A percentile compares a stretch with the other conserved stretches of the same genome.
phyloP scores from a whole-genome alignment of 345 rosid genomes.

The Streptanthus diversifolius region DNA sequence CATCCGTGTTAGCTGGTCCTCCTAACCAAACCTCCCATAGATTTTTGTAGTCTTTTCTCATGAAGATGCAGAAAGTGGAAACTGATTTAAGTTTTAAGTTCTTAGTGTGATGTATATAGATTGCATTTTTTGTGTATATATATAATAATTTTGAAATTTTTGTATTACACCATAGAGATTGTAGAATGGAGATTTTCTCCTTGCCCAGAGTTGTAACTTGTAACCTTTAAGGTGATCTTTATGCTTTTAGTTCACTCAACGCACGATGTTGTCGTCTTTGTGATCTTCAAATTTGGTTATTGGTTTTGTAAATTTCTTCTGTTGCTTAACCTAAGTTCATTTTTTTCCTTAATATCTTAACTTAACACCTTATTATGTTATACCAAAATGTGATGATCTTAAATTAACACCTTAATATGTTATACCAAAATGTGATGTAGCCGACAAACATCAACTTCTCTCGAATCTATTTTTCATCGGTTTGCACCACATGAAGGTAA shows the following conservation, averaged over 20 bases:
- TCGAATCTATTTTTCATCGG: too few species aligned
- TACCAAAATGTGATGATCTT: too few species aligned
- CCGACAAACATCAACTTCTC: too few species aligned
- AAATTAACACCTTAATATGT: too few species aligned
- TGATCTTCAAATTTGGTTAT: too few species aligned
- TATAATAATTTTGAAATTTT: background rate
- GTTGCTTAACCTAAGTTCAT: too few species aligned
- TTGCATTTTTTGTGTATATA: constrained; percentile 8
- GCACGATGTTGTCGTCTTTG: background rate
- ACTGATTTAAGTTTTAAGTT: background rate
- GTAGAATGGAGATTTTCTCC: background rate
- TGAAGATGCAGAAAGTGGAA: constrained; percentile 2
- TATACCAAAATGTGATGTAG: too few species aligned
- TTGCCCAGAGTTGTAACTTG: background rate
- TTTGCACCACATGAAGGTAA: too few species aligned
- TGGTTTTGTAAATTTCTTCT: too few species aligned
- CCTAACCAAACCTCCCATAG: constrained; percentile 9
- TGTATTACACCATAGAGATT: background rate
- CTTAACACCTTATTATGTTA: too few species aligned
- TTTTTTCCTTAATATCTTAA: too few species aligned
- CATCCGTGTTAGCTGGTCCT: background rate
- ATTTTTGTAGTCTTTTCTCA: background rate
- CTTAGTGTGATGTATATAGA: constrained; percentile 4
- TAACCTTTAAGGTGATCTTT: background rate
- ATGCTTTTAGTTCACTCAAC: background rate